Percentiles rank a stretch among this genome's conserved stretches.
Evolutionary conservation across 2,329 filamentous ascomycete genomes (phyloP).

Genomic region (Pseudonectria foliicola): DNA sequence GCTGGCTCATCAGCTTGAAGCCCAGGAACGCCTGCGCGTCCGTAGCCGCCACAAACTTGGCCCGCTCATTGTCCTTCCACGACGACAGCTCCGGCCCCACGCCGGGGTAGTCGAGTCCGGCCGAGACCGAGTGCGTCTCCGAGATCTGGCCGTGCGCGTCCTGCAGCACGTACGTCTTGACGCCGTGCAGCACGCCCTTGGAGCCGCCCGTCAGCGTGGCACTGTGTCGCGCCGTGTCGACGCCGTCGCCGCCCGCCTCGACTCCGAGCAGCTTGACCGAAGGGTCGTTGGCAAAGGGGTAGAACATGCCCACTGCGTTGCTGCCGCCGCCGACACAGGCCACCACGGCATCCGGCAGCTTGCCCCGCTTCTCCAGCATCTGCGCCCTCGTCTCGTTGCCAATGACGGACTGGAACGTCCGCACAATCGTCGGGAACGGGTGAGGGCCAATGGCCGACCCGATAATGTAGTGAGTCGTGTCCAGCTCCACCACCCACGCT

Average conservation of each 20-base stretch:
- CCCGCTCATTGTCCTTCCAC: conserved; percentile 88
- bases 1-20: conserved; percentile 76
- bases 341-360: conserved; percentile 91
- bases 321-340: conserved; percentile 94
- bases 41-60: conserved; percentile 83
- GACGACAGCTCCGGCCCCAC: conserved; percentile 85
- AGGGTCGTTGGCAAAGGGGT: conserved; percentile 81
- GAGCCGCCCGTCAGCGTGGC: conserved; percentile 81
- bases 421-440: conserved; percentile 94
- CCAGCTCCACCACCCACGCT: conserved; percentile 86
- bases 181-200: conserved; percentile 92
- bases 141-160: conserved; percentile 86
- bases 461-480: conserved; percentile 96
- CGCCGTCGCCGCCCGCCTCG: conserved; percentile 87
- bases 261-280: conserved; percentile 86
- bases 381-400: conserved; percentile 90
- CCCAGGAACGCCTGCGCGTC: conserved; percentile 85
- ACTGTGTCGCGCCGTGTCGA: conserved; percentile 78
- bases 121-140: conserved; percentile 94
- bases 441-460: conserved; percentile 96
- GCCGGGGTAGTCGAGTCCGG: conserved; percentile 93
- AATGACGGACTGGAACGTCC: conserved; percentile 96
- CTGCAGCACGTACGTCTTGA: conserved; percentile 92
- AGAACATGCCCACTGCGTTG: conserved; percentile 98
- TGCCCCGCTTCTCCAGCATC: conserved; percentile 75